Conservation (phyloP, 2,329 filamentous ascomycete species). For the Paracamarosporium sp. region DNA sequence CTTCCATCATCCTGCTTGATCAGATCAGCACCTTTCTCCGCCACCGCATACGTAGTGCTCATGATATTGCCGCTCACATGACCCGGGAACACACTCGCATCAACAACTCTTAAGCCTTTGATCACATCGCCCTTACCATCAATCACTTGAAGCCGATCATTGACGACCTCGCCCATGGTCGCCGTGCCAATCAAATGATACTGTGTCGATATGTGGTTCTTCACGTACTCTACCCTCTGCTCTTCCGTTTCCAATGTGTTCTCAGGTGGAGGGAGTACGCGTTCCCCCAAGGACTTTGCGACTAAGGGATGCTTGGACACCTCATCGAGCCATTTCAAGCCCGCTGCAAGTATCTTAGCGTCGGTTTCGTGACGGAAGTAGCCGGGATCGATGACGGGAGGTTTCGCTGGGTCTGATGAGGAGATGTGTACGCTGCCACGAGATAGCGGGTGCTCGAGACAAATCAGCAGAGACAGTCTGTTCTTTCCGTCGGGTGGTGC, state of each 20-base stretch:
- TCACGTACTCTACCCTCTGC: constrained; percentile 17
- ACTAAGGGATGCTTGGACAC: constrained; percentile 11
- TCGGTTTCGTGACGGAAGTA: constrained; percentile 22
- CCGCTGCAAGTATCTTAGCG: constrained; percentile 11
- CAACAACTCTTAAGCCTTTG: constrained; percentile 15
- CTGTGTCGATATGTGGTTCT: constrained; percentile 11
- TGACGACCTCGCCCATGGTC: constrained; percentile 19
- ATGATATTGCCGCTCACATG: constrained; percentile 20
- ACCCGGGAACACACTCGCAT: constrained; percentile 20
- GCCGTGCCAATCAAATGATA: constrained; percentile 25
- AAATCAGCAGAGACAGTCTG: constrained; percentile 19
- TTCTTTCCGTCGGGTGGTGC: constrained; percentile 39
- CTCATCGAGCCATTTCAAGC: constrained; percentile 13
- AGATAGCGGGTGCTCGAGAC: constrained; percentile 26
- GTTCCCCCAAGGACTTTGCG: constrained; percentile 12
- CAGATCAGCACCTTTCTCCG: constrained; percentile 20
- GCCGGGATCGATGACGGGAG: constrained; percentile 37
- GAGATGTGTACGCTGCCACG: constrained; percentile 34
- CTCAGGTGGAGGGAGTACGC: constrained; percentile 13
- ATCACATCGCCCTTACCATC: constrained; percentile 8
- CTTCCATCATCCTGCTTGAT: constrained; percentile 17
- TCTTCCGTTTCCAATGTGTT: constrained; percentile 18
- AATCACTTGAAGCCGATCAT: background rate
- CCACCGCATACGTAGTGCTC: constrained; percentile 19
- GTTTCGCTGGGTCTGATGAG: constrained; percentile 33